Evolutionary conservation across 192 early-diverging fungal genomes (phyloP), one percentile per base, ranked within the genome.

Genomic region (Glomus cerebriforme): DNA sequence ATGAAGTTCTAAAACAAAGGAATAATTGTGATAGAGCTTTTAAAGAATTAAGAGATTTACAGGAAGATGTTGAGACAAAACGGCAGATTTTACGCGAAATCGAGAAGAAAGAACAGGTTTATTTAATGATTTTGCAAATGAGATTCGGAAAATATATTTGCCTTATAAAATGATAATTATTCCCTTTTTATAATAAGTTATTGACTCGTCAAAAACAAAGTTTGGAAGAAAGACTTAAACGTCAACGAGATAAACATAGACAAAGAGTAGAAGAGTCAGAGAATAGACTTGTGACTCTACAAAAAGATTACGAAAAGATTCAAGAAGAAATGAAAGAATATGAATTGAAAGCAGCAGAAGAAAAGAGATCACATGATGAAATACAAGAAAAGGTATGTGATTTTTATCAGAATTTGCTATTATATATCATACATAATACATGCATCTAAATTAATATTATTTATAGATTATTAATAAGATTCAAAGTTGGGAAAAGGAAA

Each of bases 201-300:
- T n/a, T 68, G n/a, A 37, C 32, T 37, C 31, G 66, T 24, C 66
- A 68, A 68, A 68, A 37, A 39, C 66, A 39, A 68, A 68, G 31
- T 35, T 24, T 68, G 34, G 66, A 68, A 68, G 66, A 68, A n/a
- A 37, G 66, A 68, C 15, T 37, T 43, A 31, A 68, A 37, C 66
- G 66, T 35, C 34, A 39, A 68, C 31, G 66, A 26, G 66, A 68
- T 39, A 68, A 37, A n/a, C 66, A 68, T 2, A 68, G 24, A n/a
- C 66, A 68, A 37, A 68, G 66, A n/a, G 34, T 68, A 12, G 32
- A n/a, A 39, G 66, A 68, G 24, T 39, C 66, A n/a, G 66, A 68
- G 39, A 68, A 68, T 10, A 68, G 24, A 2, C 13, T 39, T n/a
- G 34, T 6, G 35, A 19, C n/a, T 7, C 35, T 68, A 5, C 66